Base-by-base conservation (phyloP, 1,284 basidiomycete genomes). In the Cryptococcus amylolentus region DNA sequence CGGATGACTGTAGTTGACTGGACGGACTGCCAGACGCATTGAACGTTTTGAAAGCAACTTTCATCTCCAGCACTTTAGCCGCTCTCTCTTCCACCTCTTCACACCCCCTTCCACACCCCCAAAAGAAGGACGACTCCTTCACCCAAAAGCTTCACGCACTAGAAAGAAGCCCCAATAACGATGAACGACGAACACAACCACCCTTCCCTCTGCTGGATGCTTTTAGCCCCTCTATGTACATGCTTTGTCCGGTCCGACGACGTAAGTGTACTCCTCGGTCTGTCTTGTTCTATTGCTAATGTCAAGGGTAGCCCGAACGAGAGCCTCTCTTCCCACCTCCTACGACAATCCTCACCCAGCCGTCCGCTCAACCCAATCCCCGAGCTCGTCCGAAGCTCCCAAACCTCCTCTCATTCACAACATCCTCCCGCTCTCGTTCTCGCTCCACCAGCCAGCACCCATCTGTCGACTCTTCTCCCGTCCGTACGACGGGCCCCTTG, bases 311-410 rank as follows among this genome's bases (percentile, higher is more conserved):
- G 56, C 42, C 56, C 31, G 60, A 61, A 51, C 48, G 51, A 4
- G 37, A 54, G 50, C 55, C 52, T 14, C 53, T 53, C 40, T 66
- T 55, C 46, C 58, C 61, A 3, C 56, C 55, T 14, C 57, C 57
- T 2, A 14, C 28, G 4, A 57, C 58, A 13, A 43, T 60, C 50
- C 42, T 63, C 16, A 57, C 58, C n/a, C 55, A 55, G 3, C 61
- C 55, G 5, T n/a, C 53, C 31, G 43, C 52, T 10, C 55, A 55
- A 31, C 47, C 52, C 31, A 35, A 3, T 35, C 4, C 31, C 12
- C 60, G 61, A 16, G 3, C 27, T 35, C 28, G 23, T 27, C 31
- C 48, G 26, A 20, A 6, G 12, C 47, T 35, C 16, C 48, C 55
- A 1, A 51, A 49, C 27, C 53, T 55, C 14, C 52, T 60, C 14